Conservation (phyloP, 2,329 filamentous ascomycete species). For the Ascochyta rabiei region DNA sequence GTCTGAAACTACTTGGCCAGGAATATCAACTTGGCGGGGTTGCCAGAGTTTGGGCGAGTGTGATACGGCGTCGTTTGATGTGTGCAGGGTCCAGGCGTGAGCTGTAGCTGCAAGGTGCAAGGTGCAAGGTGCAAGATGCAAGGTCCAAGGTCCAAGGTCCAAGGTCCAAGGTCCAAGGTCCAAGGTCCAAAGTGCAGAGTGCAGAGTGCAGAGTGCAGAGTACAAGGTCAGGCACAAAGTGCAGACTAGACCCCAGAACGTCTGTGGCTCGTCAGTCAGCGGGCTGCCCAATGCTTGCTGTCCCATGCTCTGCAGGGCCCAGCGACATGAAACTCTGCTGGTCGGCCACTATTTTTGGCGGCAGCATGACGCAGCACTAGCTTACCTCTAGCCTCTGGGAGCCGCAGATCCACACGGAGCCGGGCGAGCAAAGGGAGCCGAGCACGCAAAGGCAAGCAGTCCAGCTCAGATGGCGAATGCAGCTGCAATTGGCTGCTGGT, state of each 20-base stretch:
- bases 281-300: conserved; percentile 4
- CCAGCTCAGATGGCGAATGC: conserved; percentile 28
- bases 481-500: conserved; percentile 39
- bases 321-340: conserved; percentile 2
- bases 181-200: no score
- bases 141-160: no score
- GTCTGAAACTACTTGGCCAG: conserved; percentile 17
- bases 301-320: not conserved
- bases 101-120: no score
- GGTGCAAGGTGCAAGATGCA: no score
- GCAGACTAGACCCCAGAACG: not conserved
- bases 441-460: conserved; percentile 1
- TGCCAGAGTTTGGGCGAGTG: conserved; percentile 15
- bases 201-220: no score
- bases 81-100: not conserved
- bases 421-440: conserved; percentile 3
- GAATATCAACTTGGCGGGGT: conserved; percentile 17
- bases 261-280: conserved; percentile 12
- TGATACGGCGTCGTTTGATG: conserved; percentile 10
- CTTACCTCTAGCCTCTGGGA: conserved; percentile 33
- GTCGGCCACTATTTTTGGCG: conserved; percentile 24
- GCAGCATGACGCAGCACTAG: conserved; percentile 25
- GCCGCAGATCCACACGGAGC: conserved; percentile 17
- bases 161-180: no score
- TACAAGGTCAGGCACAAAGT: no score